Base-by-base conservation (phyloP, 2,329 filamentous ascomycete species). In the Monosporascus sp. region DNA sequence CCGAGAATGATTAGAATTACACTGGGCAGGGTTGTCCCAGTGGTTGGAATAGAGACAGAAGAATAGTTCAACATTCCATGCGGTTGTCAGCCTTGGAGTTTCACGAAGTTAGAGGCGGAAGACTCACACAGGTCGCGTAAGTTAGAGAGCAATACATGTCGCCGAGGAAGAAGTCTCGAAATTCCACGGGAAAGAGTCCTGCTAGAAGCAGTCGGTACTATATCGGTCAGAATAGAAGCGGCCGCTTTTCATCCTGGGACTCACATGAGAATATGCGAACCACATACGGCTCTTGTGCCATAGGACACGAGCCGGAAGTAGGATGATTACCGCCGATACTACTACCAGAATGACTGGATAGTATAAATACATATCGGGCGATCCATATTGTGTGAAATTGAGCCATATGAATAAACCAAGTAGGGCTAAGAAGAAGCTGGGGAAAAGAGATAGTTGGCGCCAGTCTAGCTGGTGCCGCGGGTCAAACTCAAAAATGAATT, bases 101-200 rank as follows among this genome's bases (percentile, higher is more conserved):
- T 8, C 18, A 20, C 7, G 11, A 46, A 5, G 25, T 11, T 17
- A 5, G 24, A 3, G 5, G 17, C 3, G 8, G 17, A 25, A 2
- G 6, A 82, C 88, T 74, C 78, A 93, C 89, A 55, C 89, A 87
- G 71, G 90, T 89, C 17, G 87, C 82, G 70, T 99, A 99, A 6
- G 92, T 96, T 52, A 96, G 77, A 3, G 94, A 97, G 71, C 93
- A 97, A 70, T 96, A 96, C 78, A 97, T 97, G 68, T 99, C 94
- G 50, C 94, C 94, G 0, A 97, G 80, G 70, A 97, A 97, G 73
- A 99, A 97, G 70, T 99, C 94, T 53, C 92, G 84, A 68, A 97
- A 99, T 68, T 97, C 93, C 48, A 99, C 94, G 1, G 90, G 90
- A 64, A 95, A 97, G 20, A 96, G 68, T 4, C 92, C 92, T 15